Percentiles rank a stretch among this genome's conserved stretches.
phyloP scores from a whole-genome alignment of 2,329 filamentous ascomycete species.

The Eutypella sp. region DNA sequence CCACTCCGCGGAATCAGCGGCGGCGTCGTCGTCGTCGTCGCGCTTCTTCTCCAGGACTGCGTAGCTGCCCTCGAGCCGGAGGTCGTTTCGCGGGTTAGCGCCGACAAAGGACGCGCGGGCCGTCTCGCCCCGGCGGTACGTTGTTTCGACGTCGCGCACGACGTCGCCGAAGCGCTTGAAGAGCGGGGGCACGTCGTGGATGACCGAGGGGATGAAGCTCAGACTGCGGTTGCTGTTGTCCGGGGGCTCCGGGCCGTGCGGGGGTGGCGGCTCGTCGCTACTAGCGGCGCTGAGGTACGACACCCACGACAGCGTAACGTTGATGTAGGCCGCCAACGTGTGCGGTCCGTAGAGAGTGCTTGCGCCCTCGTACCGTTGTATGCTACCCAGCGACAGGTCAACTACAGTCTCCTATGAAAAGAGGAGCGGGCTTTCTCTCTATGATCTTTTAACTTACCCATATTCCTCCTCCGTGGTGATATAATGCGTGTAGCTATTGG shows the following conservation, averaged over 20 bases:
- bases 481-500: constrained; percentile 86
- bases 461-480: constrained; percentile 79
- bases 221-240: constrained; percentile 72
- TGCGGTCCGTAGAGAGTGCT: constrained; percentile 82
- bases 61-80: constrained; percentile 72
- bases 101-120: constrained; percentile 70
- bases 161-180: constrained; percentile 68
- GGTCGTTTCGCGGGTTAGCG: constrained; percentile 83
- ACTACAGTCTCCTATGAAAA: neutral
- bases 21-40: constrained; percentile 20
- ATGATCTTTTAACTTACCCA: constrained; percentile 31
- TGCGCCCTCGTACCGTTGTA: constrained; percentile 88
- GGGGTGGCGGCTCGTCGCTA: constrained; percentile 30
- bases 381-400: constrained; percentile 30
- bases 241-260: constrained; percentile 58
- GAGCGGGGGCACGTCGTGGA: constrained; percentile 63
- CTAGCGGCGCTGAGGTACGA: constrained; percentile 54
- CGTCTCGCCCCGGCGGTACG: constrained; percentile 52
- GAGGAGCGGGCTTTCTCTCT: neutral
- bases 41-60: constrained; percentile 66
- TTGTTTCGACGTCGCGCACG: constrained; percentile 43
- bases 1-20: constrained; percentile 45
- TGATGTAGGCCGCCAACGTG: constrained; percentile 81
- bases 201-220: constrained; percentile 73
- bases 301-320: constrained; percentile 67